Conservation (phyloP, 1,284 basidiomycete genomes). For the Ustilago loliicola region DNA sequence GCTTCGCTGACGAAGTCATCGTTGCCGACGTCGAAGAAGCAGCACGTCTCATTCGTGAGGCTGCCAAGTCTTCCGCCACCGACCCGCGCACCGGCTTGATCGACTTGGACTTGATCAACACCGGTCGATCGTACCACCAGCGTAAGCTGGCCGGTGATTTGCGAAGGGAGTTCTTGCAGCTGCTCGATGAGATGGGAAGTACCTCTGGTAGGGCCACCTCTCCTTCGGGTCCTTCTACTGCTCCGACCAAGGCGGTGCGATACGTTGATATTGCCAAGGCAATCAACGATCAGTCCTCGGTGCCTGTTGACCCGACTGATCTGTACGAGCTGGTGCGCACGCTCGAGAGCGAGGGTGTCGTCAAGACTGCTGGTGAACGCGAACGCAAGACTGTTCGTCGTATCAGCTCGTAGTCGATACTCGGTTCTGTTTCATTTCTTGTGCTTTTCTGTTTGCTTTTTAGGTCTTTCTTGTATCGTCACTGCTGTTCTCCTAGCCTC, state of each 20-base stretch:
- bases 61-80: slow-evolving; percentile 81
- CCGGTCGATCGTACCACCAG: slow-evolving; percentile 87
- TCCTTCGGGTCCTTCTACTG: slow-evolving; percentile 40
- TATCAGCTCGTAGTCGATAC: slow-evolving; percentile 37
- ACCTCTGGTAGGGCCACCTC: slow-evolving; percentile 39
- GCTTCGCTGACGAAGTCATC: slow-evolving; percentile 86
- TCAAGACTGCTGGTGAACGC: slow-evolving; percentile 65
- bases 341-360: slow-evolving; percentile 62
- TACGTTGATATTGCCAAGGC: slow-evolving; percentile 61
- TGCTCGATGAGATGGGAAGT: slow-evolving; percentile 60
- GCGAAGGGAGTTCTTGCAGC: slow-evolving; percentile 60
- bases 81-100: slow-evolving; percentile 95
- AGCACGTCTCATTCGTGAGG: slow-evolving; percentile 90
- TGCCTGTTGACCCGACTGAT: slow-evolving; percentile 61
- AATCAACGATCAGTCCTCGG: slow-evolving; percentile 65
- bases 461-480: slow-evolving; percentile 12
- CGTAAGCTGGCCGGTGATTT: slow-evolving; percentile 72
- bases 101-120: slow-evolving; percentile 95
- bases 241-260: slow-evolving; percentile 56
- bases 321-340: slow-evolving; percentile 60
- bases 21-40: slow-evolving; percentile 90
- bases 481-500: slow-evolving; percentile 5
- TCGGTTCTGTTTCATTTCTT: background rate
- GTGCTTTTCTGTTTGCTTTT: background rate
- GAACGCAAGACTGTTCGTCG: slow-evolving; percentile 66